Base-by-base conservation (phyloP, 352 stramenopile species). In the Phytophthora hibernalis region DNA sequence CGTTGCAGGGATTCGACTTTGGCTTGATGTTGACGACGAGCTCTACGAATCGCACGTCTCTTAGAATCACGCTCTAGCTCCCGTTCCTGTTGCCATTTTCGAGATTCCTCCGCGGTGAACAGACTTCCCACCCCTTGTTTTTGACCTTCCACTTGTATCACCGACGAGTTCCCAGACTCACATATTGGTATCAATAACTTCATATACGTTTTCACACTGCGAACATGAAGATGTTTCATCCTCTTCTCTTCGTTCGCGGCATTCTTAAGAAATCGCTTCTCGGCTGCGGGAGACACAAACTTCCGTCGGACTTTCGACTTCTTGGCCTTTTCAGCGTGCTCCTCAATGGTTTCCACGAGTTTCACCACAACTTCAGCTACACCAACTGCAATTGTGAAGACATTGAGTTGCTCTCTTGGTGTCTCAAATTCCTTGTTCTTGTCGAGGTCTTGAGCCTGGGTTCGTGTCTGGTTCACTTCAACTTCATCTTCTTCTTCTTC, bases 31-130 rank as follows among this genome's bases (percentile, higher is more conserved):
- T 73, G 53, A 2, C 65, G 45, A 16, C 74, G 65, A 6, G 71
- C 59, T 54, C 80, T 80, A 5, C 80, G 70, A 2, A 71, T 26
- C 11, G 65, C 70, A 37, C 65, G 56, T 5, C 84, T 76, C 44
- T 89, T 73, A 1, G 58, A 65, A 13, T 86, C 76, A 15, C 77
- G 74, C 38, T 82, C 70, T 9, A 70, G 50, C 22, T 92, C 78
- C 11, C 68, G 59, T 44, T 89, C 76, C 3, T 77, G 65, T 18
- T 78, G 60, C 82, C 83, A 92, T 12, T 62, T 49, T 13, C 53
- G 33, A 3, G 80, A 77, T 40, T 92, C 82, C 11, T 89, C 76
- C 1, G 62, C 54, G 1, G 76, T 78, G 38, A 92, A 92, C 7
- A 92, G 58, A 35, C 70, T 63, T 0, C 82, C 82, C 7, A 83